These are phyloP conservation scores for Colletotrichum filicis DNA, from an alignment of 2,329 filamentous ascomycete species.

Conservation along the genomic window DNA sequence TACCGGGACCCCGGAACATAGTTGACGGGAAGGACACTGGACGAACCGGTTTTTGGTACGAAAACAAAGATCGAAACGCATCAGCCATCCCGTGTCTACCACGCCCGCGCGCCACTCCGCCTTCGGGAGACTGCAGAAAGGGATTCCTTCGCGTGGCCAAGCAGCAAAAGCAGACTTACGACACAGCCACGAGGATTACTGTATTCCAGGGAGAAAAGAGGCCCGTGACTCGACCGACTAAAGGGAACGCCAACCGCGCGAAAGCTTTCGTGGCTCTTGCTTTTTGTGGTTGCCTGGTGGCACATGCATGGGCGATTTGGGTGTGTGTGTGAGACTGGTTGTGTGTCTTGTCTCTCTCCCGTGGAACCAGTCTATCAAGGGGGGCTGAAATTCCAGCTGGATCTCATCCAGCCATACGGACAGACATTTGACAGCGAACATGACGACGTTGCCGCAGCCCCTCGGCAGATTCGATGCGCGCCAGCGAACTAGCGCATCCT, in stretches of 20 bases:
- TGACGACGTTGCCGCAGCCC: conserved; percentile 2
- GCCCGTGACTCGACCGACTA: background rate
- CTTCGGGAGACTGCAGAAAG: background rate
- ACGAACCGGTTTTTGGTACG: background rate
- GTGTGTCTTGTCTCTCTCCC: background rate
- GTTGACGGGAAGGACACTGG: background rate
- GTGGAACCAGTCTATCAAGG: background rate
- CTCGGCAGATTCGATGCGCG: conserved; percentile 9
- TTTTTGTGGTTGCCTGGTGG: conserved; percentile 13
- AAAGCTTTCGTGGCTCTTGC: background rate
- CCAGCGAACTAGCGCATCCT: conserved; percentile 11
- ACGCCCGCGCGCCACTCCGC: conserved; percentile 5
- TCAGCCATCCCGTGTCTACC: background rate
- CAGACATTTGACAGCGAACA: background rate
- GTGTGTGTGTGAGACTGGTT: background rate
- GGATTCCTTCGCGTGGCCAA: background rate
- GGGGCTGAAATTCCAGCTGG: conserved; percentile 14
- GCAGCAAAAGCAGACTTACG: background rate
- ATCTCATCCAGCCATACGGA: background rate
- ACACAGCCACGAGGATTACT: background rate
- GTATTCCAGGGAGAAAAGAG: background rate
- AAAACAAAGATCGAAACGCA: background rate
- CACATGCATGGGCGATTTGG: conserved; percentile 11
- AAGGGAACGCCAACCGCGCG: background rate
- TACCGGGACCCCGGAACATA: background rate